These are phyloP conservation scores for Mycena galericulata DNA, from an alignment of 768 basidiomycete species.

Conservation along the genomic window DNA sequence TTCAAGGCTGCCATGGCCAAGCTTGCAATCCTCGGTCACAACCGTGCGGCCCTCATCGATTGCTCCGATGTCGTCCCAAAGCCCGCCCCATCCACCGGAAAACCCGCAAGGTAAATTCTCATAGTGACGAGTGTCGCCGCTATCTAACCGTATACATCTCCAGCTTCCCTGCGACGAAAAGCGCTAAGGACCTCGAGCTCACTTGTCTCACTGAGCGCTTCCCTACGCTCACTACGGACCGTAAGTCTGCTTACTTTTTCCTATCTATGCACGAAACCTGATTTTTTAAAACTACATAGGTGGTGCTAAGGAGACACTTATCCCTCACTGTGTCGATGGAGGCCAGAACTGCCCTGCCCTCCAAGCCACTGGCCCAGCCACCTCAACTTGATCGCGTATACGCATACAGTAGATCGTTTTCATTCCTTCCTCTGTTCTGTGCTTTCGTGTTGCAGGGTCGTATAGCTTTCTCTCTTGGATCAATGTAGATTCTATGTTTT, in stretches of 20 bases:
- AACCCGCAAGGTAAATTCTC: neutral
- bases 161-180: constrained; percentile 17
- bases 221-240: constrained; percentile 8
- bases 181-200: constrained; percentile 7
- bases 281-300: neutral
- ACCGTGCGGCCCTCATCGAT: neutral
- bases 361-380: constrained; percentile 4
- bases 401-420: too few species aligned
- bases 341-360: neutral
- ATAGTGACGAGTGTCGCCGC: too few species aligned
- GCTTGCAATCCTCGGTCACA: constrained; percentile 5
- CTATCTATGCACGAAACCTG: neutral
- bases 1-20: constrained; percentile 13
- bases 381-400: neutral
- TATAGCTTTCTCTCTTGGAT: too few species aligned
- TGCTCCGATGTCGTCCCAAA: constrained; percentile 12
- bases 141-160: neutral
- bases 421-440: too few species aligned
- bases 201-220: neutral
- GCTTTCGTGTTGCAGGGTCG: too few species aligned
- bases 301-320: constrained; percentile 7
- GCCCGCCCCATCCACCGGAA: neutral
- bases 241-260: neutral
- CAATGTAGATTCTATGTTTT: too few species aligned
- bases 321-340: constrained; percentile 8